Percentiles rank a stretch among this genome's conserved stretches.
phyloP scores from a whole-genome alignment of 768 basidiomycete genomes.

The Boletus huronensis region DNA sequence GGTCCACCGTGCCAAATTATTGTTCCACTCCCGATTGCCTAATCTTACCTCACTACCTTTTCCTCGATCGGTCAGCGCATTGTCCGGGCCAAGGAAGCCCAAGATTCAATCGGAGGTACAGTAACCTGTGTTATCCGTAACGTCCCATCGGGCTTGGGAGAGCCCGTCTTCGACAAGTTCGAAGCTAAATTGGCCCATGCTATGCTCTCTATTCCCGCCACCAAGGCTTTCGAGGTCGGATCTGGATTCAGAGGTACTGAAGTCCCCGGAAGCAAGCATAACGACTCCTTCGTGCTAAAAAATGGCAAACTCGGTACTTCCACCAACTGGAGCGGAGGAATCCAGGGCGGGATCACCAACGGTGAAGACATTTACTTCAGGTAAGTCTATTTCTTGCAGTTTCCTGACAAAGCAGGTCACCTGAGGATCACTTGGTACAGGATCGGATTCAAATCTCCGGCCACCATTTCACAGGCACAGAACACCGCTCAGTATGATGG shows the following conservation, averaged over 20 bases:
- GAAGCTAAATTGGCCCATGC: slow-evolving; percentile 95
- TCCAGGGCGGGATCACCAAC: slow-evolving; percentile 98
- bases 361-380: slow-evolving; percentile 98
- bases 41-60: slow-evolving; percentile 11
- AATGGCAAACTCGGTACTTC: slow-evolving; percentile 76
- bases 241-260: slow-evolving; percentile 95
- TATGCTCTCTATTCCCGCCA: slow-evolving; percentile 98
- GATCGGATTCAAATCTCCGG: slow-evolving; percentile 96
- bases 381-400: slow-evolving; percentile 38
- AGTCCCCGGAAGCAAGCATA: slow-evolving; percentile 90
- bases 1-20: slow-evolving; percentile 1
- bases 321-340: slow-evolving; percentile 95
- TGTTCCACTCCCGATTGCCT: slow-evolving; percentile 34
- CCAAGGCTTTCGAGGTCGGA: slow-evolving; percentile 97
- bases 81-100: slow-evolving; percentile 82
- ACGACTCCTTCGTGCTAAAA: slow-evolving; percentile 76
- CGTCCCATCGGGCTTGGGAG: slow-evolving; percentile 88
- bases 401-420: background rate
- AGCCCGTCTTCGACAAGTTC: slow-evolving; percentile 98
- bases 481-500: slow-evolving; percentile 92
- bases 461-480: slow-evolving; percentile 93
- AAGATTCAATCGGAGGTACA: slow-evolving; percentile 97
- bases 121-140: slow-evolving; percentile 94
- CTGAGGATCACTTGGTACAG: slow-evolving; percentile 40
- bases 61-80: slow-evolving; percentile 61